Conservation (phyloP, 768 basidiomycete genomes). For the Termitomyces sp. region DNA sequence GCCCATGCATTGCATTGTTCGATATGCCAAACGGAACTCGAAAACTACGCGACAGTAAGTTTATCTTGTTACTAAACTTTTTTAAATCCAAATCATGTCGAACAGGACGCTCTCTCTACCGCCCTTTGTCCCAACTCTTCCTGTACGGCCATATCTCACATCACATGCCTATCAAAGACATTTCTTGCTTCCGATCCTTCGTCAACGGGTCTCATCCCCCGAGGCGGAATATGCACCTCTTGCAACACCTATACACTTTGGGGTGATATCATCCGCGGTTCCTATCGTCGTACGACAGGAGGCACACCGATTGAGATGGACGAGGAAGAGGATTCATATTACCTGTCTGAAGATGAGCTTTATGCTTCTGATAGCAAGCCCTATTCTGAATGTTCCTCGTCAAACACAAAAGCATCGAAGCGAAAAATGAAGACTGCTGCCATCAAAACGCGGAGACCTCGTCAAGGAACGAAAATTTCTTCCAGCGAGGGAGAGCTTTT, state of each 20-base stretch:
- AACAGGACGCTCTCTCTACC: conserved; percentile 43
- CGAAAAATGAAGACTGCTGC: neutral
- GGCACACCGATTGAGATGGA: conserved; percentile 20
- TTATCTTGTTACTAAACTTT: neutral
- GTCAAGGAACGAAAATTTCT: neutral
- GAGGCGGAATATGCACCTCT: conserved; percentile 52
- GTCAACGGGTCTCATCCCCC: conserved; percentile 39
- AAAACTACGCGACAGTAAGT: conserved; percentile 36
- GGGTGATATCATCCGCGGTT: conserved; percentile 65
- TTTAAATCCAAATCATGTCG: neutral
- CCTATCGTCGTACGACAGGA: conserved; percentile 43
- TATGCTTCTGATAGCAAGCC: conserved; percentile 21
- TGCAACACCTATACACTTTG: conserved; percentile 56
- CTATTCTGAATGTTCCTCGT: neutral
- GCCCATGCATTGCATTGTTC: conserved; percentile 33
- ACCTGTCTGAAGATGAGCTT: conserved; percentile 26
- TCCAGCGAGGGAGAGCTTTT: conserved; percentile 6
- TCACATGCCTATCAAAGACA: conserved; percentile 46
- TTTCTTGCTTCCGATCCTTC: conserved; percentile 30
- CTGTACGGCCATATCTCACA: conserved; percentile 52
- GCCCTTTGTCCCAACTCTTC: conserved; percentile 46
- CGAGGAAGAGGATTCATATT: conserved; percentile 2
- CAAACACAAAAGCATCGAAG: neutral
- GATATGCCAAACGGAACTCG: conserved; percentile 38
- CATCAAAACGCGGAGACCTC: neutral